Base-by-base conservation (phyloP, 2,329 filamentous ascomycete species). In the Biscogniauxia mediterranea region DNA sequence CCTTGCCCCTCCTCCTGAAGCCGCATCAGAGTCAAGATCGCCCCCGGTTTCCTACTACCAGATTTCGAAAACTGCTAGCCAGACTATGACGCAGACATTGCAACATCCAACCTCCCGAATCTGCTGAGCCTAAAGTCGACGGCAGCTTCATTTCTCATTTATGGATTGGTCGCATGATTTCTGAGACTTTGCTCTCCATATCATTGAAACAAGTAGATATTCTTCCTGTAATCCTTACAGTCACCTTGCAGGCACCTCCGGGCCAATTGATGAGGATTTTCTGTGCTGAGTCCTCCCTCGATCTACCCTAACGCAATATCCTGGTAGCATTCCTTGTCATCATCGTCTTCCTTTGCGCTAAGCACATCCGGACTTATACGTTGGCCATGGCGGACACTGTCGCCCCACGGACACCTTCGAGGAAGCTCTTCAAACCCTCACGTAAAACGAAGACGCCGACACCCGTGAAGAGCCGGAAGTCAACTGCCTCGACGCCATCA, bases 401-500 rank as follows among this genome's bases (percentile, higher is more conserved):
- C 51, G 55, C 63, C 52, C 69, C 72, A 15, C 69, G 69, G 54
- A 72, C 71, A 32, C 68, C 72, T n/a, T 64, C 71, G 25, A 70
- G 62, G 61, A 74, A 73, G 63, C 63, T 75, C 17, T 75, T 75
- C 62, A 74, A 74, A 62, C 65, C 73, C 51, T 70, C 73, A 20
- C 70, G 61, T 51, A 73, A 70, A 54, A 74, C 68, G 38, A 73
- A 69, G 61, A 71, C 71, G 1, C 71, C 71, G 11, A 71, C 69
- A 46, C 59, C 69, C n/a, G 65, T 63, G 13, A 72, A 62, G 55
- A 70, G 63, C 21, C 62, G 59, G 38, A 61, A 32, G 56, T 51
- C 63, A 26, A 61, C 53, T 19, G 63, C 64, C 46, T 58, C 66
- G n/a, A 56, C 69, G 3, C 56, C 58, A 19, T 19, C 56, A 21